Base-by-base conservation (phyloP, 2,329 filamentous ascomycete genomes). In the Chaetothyriales sp. region DNA sequence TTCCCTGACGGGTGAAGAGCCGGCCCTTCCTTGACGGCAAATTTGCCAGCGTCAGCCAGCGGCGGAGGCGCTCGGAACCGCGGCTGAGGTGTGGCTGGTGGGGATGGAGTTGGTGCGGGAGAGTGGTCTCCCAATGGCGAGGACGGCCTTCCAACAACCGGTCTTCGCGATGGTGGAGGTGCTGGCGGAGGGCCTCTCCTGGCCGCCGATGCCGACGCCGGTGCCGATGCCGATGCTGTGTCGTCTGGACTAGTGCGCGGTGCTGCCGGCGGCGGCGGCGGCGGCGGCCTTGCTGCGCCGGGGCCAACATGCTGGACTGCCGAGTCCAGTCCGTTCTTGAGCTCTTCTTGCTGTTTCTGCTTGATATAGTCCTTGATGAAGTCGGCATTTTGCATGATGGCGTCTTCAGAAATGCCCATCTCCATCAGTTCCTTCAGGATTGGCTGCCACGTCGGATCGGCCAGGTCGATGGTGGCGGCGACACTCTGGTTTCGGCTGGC, bases 31-130 rank as follows among this genome's bases (percentile, higher is more conserved):
- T 72, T 67, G 56, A 82, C 75, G 2, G 85, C 88, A 64, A 81
- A 92, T 68, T 87, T 94, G 40, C 92, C 92, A 53, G 92, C 92
- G 66, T 95, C 89, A 51, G 87, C 81, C 54, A 97, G 70, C 2
- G 90, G 86, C 33, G 92, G 92, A 46, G 92, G 92, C 7, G 87
- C 90, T 58, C 82, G 78, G 71, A 94, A 97, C 61, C 76, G 77
- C 7, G 80, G 80, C 49, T 82, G 77, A 19, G 81, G 77, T 8
- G 76, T 76, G 22, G 69, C 63, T 18, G 82, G 80, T 10, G 87
- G 86, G 13, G 83, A 81, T 13, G 83, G 78, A 54, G 87, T 83
- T 63, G 82, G 76, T 28, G 83, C 77, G n/a, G 85, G 80, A 40
- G 71, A 70, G 15, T 72, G 69, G 73, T 65, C 73, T 62, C 61